Evolutionary conservation across 179 eudicot species (phyloP).

Genomic region (Beta lomatogona): DNA sequence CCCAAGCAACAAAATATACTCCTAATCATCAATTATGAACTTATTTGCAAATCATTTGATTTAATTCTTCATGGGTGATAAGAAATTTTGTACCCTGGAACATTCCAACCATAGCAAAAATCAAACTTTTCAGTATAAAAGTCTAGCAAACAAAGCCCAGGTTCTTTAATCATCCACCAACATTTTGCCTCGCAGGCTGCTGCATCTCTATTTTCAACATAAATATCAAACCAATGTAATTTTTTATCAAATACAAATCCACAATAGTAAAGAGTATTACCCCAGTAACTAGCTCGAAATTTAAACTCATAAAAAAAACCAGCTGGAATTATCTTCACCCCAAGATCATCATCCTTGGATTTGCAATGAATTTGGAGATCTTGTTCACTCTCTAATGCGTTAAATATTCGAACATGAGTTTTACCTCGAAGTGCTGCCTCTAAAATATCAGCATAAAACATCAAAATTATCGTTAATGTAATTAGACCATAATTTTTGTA

Average conservation of each 20-base stretch:
- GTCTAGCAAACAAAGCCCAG: slow-evolving; percentile 17
- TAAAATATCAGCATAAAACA: neutral
- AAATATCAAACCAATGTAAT: slow-evolving; percentile 28
- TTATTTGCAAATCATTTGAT: too few species aligned
- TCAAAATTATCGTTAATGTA: neutral
- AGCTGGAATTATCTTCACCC: neutral
- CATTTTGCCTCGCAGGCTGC: slow-evolving; percentile 3
- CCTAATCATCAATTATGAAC: neutral
- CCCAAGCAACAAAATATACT: too few species aligned
- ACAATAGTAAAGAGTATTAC: slow-evolving; percentile 1
- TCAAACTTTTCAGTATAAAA: neutral
- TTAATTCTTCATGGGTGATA: neutral
- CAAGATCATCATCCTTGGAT: slow-evolving; percentile 21
- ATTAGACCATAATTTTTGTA: neutral
- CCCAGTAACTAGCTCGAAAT: neutral
- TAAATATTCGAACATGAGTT: neutral
- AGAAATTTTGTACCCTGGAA: neutral
- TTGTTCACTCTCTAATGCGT: neutral
- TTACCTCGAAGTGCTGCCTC: neutral
- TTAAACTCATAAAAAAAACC: neutral
- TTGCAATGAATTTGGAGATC: slow-evolving; percentile 13
- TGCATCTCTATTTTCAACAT: slow-evolving; percentile 10
- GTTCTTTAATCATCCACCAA: slow-evolving; percentile 22
- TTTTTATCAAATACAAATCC: slow-evolving; percentile 5
- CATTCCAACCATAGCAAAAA: slow-evolving; percentile 11